phyloP scores from a whole-genome alignment of 352 stramenopile species.

The Phytophthora idaei region DNA sequence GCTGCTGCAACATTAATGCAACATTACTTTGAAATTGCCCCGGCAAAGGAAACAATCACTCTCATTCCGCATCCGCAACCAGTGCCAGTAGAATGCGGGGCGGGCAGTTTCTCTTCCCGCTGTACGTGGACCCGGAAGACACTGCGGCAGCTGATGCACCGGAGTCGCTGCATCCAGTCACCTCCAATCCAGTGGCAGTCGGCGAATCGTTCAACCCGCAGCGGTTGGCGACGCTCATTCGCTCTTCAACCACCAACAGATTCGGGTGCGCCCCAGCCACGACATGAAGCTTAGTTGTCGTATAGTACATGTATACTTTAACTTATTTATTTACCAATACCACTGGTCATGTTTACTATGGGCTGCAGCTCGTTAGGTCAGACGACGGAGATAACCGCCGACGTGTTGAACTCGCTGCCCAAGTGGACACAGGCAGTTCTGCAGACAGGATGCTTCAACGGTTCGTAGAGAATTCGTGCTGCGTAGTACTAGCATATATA shows the following conservation, averaged over 20 bases:
- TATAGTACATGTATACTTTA: neutral
- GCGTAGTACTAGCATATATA: neutral
- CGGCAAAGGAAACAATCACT: constrained; percentile 29
- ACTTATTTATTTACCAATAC: neutral
- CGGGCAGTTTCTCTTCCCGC: constrained; percentile 58
- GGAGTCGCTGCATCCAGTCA: constrained; percentile 31
- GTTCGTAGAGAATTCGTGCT: constrained; percentile 18
- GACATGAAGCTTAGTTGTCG: constrained; percentile 1
- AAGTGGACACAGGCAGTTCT: constrained; percentile 64
- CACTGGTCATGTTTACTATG: neutral
- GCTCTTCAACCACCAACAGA: constrained; percentile 35
- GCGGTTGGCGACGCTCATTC: constrained; percentile 52
- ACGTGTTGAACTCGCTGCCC: constrained; percentile 50
- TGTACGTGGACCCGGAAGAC: constrained; percentile 47
- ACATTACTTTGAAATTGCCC: constrained; percentile 36
- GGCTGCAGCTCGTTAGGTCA: constrained; percentile 19
- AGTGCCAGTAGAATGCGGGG: constrained; percentile 47
- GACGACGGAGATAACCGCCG: constrained; percentile 37
- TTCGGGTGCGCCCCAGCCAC: constrained; percentile 39
- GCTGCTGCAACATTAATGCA: constrained; percentile 37
- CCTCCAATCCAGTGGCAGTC: constrained; percentile 6
- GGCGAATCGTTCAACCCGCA: constrained; percentile 34
- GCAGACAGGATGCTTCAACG: constrained; percentile 57
- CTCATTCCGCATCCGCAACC: constrained; percentile 29
- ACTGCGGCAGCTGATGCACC: constrained; percentile 30